Conservation (phyloP, 441 rosid genomes). For the Capsella rubella region DNA sequence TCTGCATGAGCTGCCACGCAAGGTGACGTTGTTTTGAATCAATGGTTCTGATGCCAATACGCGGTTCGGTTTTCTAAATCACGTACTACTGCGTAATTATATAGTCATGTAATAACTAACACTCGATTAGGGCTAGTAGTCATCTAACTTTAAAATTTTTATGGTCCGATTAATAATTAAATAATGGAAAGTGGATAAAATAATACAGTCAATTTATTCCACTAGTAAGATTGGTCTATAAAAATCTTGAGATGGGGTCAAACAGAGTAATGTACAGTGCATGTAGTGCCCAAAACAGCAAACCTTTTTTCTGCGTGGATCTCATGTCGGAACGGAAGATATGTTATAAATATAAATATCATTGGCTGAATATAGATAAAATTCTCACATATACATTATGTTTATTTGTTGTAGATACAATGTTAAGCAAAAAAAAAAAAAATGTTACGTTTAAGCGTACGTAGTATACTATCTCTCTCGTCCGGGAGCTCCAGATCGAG, state of each 20-base stretch:
- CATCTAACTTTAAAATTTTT: not conserved
- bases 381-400: not conserved
- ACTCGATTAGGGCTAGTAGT: not conserved
- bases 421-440: too few species aligned
- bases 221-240: not conserved
- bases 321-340: constrained; percentile 43
- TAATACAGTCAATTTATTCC: not conserved
- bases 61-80: constrained; percentile 32
- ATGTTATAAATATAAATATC: constrained; percentile 20
- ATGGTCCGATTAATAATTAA: not conserved
- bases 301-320: constrained; percentile 14
- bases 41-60: constrained; percentile 35
- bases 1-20: constrained; percentile 21
- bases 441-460: not conserved
- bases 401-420: not conserved
- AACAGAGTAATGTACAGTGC: constrained; percentile 27
- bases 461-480: too few species aligned
- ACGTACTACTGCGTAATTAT: not conserved
- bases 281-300: constrained; percentile 38
- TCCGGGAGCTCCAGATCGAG: too few species aligned
- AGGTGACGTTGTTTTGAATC: constrained; percentile 7
- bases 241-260: constrained; percentile 29
- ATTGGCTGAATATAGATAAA: not conserved
- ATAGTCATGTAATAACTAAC: not conserved
- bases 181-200: not conserved